These are phyloP conservation scores for Hippophae gyantsensis DNA, from an alignment of 306 rosid species.

Conservation along the genomic window DNA sequence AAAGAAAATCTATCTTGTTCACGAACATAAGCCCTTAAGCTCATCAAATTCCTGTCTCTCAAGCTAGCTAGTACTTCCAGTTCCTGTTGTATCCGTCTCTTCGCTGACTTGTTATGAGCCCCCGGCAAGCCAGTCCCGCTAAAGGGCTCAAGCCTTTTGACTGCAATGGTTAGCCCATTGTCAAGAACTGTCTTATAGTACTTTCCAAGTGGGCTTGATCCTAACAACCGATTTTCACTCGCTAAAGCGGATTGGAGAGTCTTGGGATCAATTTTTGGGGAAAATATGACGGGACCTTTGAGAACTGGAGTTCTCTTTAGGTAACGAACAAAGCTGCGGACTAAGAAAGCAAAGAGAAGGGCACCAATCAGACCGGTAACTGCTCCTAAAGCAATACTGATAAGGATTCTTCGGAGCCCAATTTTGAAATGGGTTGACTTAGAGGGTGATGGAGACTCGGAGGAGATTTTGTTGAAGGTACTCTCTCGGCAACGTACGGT, in stretches of 20 bases:
- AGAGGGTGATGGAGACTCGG: constrained; percentile 37
- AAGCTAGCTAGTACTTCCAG: constrained; percentile 69
- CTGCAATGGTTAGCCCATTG: constrained; percentile 81
- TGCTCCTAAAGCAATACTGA: constrained; percentile 60
- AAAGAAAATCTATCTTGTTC: constrained; percentile 57
- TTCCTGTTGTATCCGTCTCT: constrained; percentile 73
- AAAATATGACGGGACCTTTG: constrained; percentile 87
- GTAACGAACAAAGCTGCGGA: constrained; percentile 63
- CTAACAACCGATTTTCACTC: constrained; percentile 63
- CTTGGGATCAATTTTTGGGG: constrained; percentile 70
- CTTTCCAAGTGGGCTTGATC: constrained; percentile 71
- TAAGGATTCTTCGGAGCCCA: constrained; percentile 40
- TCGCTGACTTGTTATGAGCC: constrained; percentile 42
- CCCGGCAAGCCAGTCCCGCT: constrained; percentile 28
- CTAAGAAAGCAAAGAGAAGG: constrained; percentile 49
- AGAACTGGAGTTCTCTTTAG: constrained; percentile 76
- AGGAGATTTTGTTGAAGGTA: constrained; percentile 33
- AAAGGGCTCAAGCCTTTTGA: constrained; percentile 67
- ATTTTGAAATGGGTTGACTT: constrained; percentile 28
- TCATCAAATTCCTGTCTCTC: constrained; percentile 86
- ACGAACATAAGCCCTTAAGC: constrained; percentile 84
- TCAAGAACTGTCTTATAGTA: constrained; percentile 86
- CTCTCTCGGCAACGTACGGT: constrained; percentile 52
- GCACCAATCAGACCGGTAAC: constrained; percentile 55
- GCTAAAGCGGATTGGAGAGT: constrained; percentile 68